Percentiles rank a stretch among this genome's conserved stretches.
These are phyloP conservation scores for Ceriops decandra DNA, from an alignment of 345 rosid genomes.

Conservation along the genomic window DNA sequence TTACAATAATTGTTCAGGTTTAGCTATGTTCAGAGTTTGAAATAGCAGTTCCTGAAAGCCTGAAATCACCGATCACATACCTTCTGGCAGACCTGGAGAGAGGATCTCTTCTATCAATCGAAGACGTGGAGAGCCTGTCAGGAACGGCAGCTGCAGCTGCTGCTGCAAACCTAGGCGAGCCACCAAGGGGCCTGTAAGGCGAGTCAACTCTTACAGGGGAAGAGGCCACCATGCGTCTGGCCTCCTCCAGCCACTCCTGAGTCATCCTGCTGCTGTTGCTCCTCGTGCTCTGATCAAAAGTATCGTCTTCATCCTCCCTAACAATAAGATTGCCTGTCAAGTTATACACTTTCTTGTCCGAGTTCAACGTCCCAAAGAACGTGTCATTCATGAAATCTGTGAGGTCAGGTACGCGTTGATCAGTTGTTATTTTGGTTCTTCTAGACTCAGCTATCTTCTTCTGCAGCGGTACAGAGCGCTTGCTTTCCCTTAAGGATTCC, in stretches of 20 bases:
- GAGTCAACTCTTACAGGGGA: slow-evolving; percentile 45
- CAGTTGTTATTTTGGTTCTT: slow-evolving; percentile 6
- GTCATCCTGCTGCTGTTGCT: slow-evolving; percentile 57
- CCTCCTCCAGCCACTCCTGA: slow-evolving; percentile 60
- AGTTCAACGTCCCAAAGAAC: slow-evolving; percentile 46
- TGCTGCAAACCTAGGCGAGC: slow-evolving; percentile 45
- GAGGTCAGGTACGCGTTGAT: slow-evolving; percentile 41
- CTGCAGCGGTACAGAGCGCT: slow-evolving; percentile 21
- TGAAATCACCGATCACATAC: slow-evolving; percentile 19
- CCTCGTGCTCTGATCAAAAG: slow-evolving; percentile 51
- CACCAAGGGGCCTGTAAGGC: slow-evolving; percentile 33
- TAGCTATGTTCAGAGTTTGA: neutral
- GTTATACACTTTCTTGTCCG: slow-evolving; percentile 40
- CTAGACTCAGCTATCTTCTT: slow-evolving; percentile 28
- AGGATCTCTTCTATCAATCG: slow-evolving; percentile 54
- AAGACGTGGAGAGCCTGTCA: slow-evolving; percentile 32
- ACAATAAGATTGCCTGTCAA: slow-evolving; percentile 30
- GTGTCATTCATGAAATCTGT: slow-evolving; percentile 68
- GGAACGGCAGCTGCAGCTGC: slow-evolving; percentile 5
- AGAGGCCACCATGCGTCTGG: slow-evolving; percentile 47
- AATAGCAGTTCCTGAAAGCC: neutral
- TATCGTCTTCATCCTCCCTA: slow-evolving; percentile 23
- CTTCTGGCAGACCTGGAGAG: slow-evolving; percentile 72
- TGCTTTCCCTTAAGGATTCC: slow-evolving; percentile 22
- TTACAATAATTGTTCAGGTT: neutral